Percentiles rank a stretch among this genome's conserved stretches.
Conservation (phyloP, 805 yeast species). For the Candida nemodendra region DNA sequence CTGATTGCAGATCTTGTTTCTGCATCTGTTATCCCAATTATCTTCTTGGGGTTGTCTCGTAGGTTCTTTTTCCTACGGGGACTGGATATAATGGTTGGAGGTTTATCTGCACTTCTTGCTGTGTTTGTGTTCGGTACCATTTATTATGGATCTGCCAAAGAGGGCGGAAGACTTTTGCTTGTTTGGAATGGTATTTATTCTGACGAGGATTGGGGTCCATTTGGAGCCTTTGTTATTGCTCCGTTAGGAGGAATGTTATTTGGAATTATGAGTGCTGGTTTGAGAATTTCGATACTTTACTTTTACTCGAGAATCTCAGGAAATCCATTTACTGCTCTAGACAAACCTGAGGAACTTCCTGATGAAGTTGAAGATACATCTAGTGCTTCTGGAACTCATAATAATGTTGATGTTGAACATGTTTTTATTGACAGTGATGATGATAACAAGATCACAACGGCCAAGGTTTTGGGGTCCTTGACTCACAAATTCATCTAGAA, state of each 20-base stretch:
- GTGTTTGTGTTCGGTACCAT: constrained; percentile 83
- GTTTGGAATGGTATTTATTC: constrained; percentile 79
- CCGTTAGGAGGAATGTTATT: constrained; percentile 75
- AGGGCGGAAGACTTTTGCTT: constrained; percentile 74
- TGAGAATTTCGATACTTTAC: constrained; percentile 41
- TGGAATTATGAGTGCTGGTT: constrained; percentile 49
- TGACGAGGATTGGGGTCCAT: constrained; percentile 84
- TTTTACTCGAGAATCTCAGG: constrained; percentile 36
- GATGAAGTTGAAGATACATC: constrained; percentile 13
- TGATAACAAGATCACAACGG: constrained; percentile 7
- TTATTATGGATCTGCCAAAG: constrained; percentile 67
- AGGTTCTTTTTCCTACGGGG: constrained; percentile 70
- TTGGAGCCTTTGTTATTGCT: constrained; percentile 91
- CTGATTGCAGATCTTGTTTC: constrained; percentile 89
- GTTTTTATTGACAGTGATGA: constrained; percentile 14
- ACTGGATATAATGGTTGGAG: constrained; percentile 79
- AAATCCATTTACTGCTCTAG: constrained; percentile 44
- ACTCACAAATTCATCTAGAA: constrained; percentile 11
- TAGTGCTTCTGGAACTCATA: too few relatives aligned
- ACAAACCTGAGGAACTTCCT: constrained; percentile 29
- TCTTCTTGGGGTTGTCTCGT: constrained; percentile 74
- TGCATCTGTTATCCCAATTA: constrained; percentile 79
- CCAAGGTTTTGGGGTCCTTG: constrained; percentile 9
- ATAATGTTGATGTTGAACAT: constrained; percentile 10
- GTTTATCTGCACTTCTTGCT: constrained; percentile 75